Base-by-base conservation (phyloP, 2,329 filamentous ascomycete genomes). In the Penicillium sp. region DNA sequence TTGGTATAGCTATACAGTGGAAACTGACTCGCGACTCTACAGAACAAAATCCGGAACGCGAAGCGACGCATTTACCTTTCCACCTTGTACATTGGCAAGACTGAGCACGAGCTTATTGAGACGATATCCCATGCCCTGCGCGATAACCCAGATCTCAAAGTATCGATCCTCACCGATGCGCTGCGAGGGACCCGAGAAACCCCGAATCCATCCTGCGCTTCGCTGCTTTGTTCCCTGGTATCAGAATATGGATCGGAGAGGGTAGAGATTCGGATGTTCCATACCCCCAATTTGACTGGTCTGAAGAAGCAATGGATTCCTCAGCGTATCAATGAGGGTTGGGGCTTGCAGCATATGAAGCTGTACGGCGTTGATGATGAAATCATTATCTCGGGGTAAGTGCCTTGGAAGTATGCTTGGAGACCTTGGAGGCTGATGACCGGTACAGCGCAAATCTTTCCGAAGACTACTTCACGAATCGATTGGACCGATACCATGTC, bases 271-370 rank as follows among this genome's bases (percentile, higher is more conserved):
- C 90, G 93, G 70, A 96, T 99, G 93, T 99, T 96, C 74, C 95
- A 99, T 78, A 99, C 95, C 0, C 95, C 95, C 0, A 99, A 99
- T 72, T 80, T 99, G 66, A 96, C 91, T 2, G 95, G 95, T 0
- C 70, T 96, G 60, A 87, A 89, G 55, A 98, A 98, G 79, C 88
- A 89, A 71, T 83, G 91, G 68, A 87, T 98, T 2, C 95, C 95
- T 0, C 91, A 88, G 73, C 86, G 95, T 22, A 94, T 99, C 75
- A 99, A 99, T 70, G 95, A 99, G 79, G 95, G 95, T 19, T 99
- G 95, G 95, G 95, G 95, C 1, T 80, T 99, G 64, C 95, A 99
- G 75, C 95, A 99, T 75, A 99, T 99, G 94, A 99, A 99, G 83
- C 83, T 99, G 0, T 99, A 99, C 70, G 95, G 95, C 0, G 82